Conservation (phyloP, 208 protist genomes). For the Leishmania amazonensis region DNA sequence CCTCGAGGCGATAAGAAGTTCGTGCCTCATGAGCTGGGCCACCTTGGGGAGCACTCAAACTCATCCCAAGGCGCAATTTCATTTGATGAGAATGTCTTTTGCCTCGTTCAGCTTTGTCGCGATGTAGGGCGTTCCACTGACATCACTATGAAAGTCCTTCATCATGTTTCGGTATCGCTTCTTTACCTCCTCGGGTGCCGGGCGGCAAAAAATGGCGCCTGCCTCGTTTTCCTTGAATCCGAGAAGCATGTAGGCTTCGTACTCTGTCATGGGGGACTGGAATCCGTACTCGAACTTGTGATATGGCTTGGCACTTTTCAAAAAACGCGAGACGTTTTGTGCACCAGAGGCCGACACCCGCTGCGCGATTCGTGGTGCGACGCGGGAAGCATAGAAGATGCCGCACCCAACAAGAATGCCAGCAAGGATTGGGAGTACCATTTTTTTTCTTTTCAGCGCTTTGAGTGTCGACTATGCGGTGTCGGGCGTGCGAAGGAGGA, state of each 20-base stretch:
- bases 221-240: slow-evolving; percentile 53
- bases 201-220: slow-evolving; percentile 25
- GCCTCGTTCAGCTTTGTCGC: slow-evolving; percentile 87
- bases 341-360: slow-evolving; percentile 31
- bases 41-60: background rate
- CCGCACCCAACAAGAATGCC: slow-evolving; percentile 49
- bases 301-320: slow-evolving; percentile 34
- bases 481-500: background rate
- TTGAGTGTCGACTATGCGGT: background rate
- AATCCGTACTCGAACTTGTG: slow-evolving; percentile 72
- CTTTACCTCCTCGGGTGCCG: slow-evolving; percentile 66
- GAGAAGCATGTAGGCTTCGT: slow-evolving; percentile 71
- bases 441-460: slow-evolving; percentile 20
- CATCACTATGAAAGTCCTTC: slow-evolving; percentile 80
- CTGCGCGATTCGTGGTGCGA: slow-evolving; percentile 60
- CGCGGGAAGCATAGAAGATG: slow-evolving; percentile 49
- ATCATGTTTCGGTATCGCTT: slow-evolving; percentile 66
- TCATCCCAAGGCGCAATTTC: slow-evolving; percentile 1
- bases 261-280: slow-evolving; percentile 54
- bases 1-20: background rate
- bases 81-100: slow-evolving; percentile 54
- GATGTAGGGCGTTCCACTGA: slow-evolving; percentile 70
- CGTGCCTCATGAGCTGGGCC: background rate
- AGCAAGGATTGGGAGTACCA: slow-evolving; percentile 44
- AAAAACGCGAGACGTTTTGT: slow-evolving; percentile 6